Evolutionary conservation across 2,329 filamentous ascomycete species (phyloP), one percentile per base, ranked within the genome.

Genomic region (Hyphodiscus sp.): DNA sequence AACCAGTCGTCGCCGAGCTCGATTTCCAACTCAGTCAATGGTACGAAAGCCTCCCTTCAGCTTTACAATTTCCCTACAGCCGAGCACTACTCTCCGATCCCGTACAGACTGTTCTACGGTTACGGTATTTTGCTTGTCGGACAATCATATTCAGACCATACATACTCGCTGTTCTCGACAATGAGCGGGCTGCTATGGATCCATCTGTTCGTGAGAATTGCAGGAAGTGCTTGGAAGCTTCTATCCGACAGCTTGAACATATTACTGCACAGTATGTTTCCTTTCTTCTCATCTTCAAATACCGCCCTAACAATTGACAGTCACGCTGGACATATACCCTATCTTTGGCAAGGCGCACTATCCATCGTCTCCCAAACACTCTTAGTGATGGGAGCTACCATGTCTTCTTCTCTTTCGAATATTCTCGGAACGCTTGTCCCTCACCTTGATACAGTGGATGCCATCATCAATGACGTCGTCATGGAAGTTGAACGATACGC

Each of bases 81-180:
- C 77, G 83, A 51, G 75, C 80, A 0, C 78, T 84, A 49, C 74
- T 90, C 23, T 78, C 82, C 52, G 87, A 90, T 63, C 84, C 87
- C 3, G 82, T 91, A 6, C 89, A 92, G 69, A 90, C 87, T 0
- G 88, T 92, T 8, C 73, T 94, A 47, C 79, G 89, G 45, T 74
- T 92, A 56, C 81, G 89, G 29, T 94, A 92, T 72, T 91, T 89
- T 68, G 89, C 89, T 43, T 94, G 89, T 69, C 83, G 87, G 53
- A 92, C 88, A 23, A 91, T 92, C 63, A 92, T 94, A 60, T 92
- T 90, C 71, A 80, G 89, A 26, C 89, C 89, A 0, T 92, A 92
- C 68, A 88, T 92, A 57, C 74, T 91, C 54, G 86, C 87, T 11
- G 88, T 91, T 1, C 71, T 94, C 20, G 85, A 91, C 64, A 89